phyloP scores from a whole-genome alignment of 495 filamentous ascomycete species.

The Evernia prunastri region DNA sequence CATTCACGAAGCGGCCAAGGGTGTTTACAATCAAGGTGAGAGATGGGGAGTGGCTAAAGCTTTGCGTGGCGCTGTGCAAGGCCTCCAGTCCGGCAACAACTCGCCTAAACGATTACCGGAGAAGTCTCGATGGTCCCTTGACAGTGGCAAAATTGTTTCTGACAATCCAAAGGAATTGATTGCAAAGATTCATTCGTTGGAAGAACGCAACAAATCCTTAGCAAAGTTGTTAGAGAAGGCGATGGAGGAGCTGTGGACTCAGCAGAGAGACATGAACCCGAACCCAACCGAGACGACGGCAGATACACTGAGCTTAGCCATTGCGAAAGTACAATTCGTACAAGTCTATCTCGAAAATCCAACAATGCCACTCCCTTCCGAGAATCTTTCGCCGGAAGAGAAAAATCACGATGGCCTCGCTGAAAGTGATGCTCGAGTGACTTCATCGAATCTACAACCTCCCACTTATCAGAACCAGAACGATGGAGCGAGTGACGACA shows the following conservation, averaged over 20 bases:
- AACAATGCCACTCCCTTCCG: slow-evolving; percentile 47
- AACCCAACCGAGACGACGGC: slow-evolving; percentile 32
- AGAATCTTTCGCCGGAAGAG: slow-evolving; percentile 20
- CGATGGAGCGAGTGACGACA: slow-evolving; percentile 30
- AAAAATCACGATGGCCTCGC: neutral
- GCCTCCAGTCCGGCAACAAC: slow-evolving; percentile 46
- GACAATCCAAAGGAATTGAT: slow-evolving; percentile 25
- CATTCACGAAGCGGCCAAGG: slow-evolving; percentile 78
- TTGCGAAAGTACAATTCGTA: slow-evolving; percentile 70
- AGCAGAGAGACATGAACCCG: slow-evolving; percentile 38
- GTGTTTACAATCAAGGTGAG: slow-evolving; percentile 75
- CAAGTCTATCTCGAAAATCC: slow-evolving; percentile 69
- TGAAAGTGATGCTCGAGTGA: neutral
- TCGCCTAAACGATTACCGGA: slow-evolving; percentile 22
- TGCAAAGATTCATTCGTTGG: slow-evolving; percentile 43
- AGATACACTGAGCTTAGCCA: slow-evolving; percentile 55
- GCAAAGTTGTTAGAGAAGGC: slow-evolving; percentile 67
- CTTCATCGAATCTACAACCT: neutral
- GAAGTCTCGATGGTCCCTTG: slow-evolving; percentile 29
- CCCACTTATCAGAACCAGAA: neutral
- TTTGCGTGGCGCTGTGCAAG: slow-evolving; percentile 76
- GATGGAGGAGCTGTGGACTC: slow-evolving; percentile 57
- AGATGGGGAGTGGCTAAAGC: slow-evolving; percentile 85
- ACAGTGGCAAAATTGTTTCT: slow-evolving; percentile 27
- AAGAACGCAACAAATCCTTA: slow-evolving; percentile 65